Conservation (phyloP, 2,329 filamentous ascomycete genomes). For the Triangularia setosa region DNA sequence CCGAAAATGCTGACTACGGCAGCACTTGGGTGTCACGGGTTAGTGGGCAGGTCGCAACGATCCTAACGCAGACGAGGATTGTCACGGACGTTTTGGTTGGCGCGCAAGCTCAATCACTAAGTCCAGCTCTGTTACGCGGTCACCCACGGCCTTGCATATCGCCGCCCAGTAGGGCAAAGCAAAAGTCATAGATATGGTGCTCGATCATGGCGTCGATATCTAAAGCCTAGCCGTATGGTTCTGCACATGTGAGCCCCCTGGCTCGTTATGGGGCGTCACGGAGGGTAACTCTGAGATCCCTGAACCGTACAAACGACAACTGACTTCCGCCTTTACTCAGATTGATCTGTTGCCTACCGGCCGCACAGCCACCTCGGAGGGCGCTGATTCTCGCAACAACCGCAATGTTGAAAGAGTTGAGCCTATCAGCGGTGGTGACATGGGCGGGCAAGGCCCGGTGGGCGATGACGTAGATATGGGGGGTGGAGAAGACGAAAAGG, state of each 20-base stretch:
- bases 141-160: conserved; percentile 19
- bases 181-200: conserved; percentile 13
- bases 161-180: conserved; percentile 19
- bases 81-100: too few species aligned
- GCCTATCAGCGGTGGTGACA: neutral
- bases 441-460: neutral
- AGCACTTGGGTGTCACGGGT: too few species aligned
- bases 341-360: conserved; percentile 4
- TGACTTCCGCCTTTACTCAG: neutral
- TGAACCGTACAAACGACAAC: neutral
- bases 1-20: too few species aligned
- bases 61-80: too few species aligned
- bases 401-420: neutral
- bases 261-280: too few species aligned
- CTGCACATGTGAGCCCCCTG: conserved; percentile 10
- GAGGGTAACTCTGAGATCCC: neutral
- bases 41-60: too few species aligned
- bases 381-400: neutral
- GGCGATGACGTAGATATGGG: neutral
- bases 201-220: conserved; percentile 20
- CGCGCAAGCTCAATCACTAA: too few species aligned
- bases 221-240: conserved; percentile 7
- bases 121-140: too few species aligned
- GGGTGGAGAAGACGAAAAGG: neutral
- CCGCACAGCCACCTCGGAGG: neutral